Conservation (phyloP, 371 early-diverging fungal genomes). For the Circinella umbellata region DNA sequence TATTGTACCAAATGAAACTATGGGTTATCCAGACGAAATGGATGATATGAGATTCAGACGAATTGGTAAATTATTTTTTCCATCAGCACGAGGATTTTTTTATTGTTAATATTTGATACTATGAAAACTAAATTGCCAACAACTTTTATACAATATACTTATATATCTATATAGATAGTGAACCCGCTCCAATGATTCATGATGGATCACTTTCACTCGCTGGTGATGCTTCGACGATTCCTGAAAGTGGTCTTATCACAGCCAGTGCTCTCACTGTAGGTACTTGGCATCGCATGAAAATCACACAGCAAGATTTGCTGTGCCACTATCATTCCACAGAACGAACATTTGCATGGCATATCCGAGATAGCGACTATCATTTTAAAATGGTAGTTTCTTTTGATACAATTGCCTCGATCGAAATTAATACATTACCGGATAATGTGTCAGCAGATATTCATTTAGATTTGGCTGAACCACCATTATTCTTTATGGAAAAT, state of each 20-base stretch:
- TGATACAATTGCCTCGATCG: slow-evolving; percentile 38
- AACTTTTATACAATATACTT: background rate
- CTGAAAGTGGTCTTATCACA: slow-evolving; percentile 10
- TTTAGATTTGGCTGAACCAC: slow-evolving; percentile 63
- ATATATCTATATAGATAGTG: slow-evolving; percentile 6
- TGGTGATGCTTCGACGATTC: background rate
- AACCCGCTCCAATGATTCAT: slow-evolving; percentile 12
- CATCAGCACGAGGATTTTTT: too few relatives aligned
- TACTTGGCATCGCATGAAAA: slow-evolving; percentile 79
- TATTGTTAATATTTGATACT: too few relatives aligned
- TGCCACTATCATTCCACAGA: slow-evolving; percentile 61
- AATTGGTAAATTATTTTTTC: slow-evolving; percentile 1
- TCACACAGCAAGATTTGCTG: slow-evolving; percentile 59
- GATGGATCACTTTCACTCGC: slow-evolving; percentile 7
- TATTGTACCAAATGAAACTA: slow-evolving; percentile 1
- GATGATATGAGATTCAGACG: slow-evolving; percentile 10
- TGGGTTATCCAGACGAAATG: background rate
- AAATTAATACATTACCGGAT: slow-evolving; percentile 39
- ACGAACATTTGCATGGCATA: slow-evolving; percentile 73
- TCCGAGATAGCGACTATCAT: slow-evolving; percentile 67
- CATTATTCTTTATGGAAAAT: slow-evolving; percentile 69
- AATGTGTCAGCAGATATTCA: slow-evolving; percentile 57
- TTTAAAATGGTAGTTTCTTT: slow-evolving; percentile 71
- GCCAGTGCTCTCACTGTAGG: slow-evolving; percentile 56
- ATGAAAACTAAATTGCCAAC: too few relatives aligned